Base-by-base conservation (phyloP, 805 yeast species). In the Starmerella bacillaris region DNA sequence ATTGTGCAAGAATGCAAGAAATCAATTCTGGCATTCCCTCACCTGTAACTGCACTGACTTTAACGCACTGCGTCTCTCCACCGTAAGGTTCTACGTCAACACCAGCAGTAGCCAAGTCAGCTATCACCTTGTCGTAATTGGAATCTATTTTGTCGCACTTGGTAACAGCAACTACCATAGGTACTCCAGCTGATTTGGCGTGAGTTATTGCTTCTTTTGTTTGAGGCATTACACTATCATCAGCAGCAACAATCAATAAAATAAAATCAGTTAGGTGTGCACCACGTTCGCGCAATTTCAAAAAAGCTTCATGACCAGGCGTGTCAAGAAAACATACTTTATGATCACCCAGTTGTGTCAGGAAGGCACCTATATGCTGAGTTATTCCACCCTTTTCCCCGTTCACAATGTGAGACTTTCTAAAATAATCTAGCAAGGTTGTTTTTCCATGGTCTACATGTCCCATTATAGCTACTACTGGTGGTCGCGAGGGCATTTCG, bases 401-500 rank as follows among this genome's bases (percentile, higher is more conserved):
- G 21, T 71, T 70, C 0, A 76, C 96, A 5, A 89, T 71, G 0
- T 84, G 70, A 0, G 94, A 77, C 45, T 79, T 82, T 30, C 96
- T 65, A 48, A 89, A 60, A 49, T 72, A 70, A 54, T 89, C 98
- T 37, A 89, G 64, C 40, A 89, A 74, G 0, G 98, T 86, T 2
- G 98, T 89, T 54, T 89, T 89, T 2, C 98, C 98, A 51, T 89
- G 98, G 56, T 89, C 98, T 21, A 89, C 98, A 55, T 89, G 98
- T 2, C 98, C 98, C 96, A 89, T 89, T 35, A 89, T 79, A 0
- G 98, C 84, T 4, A 89, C 95, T 18, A 89, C 76, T 0, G 98
- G 98, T 0, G 98, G 83, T 44, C 96, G 62, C 5, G 73, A 63
- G 30, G 68, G 70, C 5, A 26, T 14, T 6, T 7, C 8, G n/a